Evolutionary conservation across 2,329 filamentous ascomycete genomes (phyloP).

Genomic region (Lasiodiplodia sp.): DNA sequence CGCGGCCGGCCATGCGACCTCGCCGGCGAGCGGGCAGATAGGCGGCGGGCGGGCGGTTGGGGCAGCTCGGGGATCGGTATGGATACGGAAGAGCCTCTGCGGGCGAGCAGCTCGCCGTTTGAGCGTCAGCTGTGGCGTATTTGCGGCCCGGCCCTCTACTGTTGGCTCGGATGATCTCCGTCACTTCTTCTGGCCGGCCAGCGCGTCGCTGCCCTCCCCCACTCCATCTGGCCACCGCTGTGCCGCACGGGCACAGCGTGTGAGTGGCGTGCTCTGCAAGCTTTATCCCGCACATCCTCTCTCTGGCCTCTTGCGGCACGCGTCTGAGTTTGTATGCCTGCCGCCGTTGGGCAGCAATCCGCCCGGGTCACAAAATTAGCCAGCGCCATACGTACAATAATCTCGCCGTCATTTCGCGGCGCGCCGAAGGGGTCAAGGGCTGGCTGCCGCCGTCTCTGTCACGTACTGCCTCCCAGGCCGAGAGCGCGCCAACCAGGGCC

Average conservation of each 20-base stretch:
- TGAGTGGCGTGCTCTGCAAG: slow-evolving; percentile 28
- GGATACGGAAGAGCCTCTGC: slow-evolving; percentile 23
- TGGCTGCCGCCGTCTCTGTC: slow-evolving; percentile 6
- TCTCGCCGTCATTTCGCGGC: slow-evolving; percentile 26
- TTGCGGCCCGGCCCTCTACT: slow-evolving; percentile 24
- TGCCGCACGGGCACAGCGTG: slow-evolving; percentile 22
- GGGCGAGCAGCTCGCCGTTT: slow-evolving; percentile 20
- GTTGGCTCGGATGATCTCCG: slow-evolving; percentile 25
- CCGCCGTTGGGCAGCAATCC: slow-evolving; percentile 25
- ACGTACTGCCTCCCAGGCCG: neutral
- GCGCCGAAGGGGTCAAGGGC: slow-evolving; percentile 5
- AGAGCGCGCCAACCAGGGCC: slow-evolving; percentile 10
- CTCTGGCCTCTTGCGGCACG: slow-evolving; percentile 28
- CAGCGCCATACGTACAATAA: slow-evolving; percentile 23
- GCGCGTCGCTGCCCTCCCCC: neutral
- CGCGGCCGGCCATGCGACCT: slow-evolving; percentile 20
- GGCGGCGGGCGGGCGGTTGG: neutral
- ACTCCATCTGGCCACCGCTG: slow-evolving; percentile 1
- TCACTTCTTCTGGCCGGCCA: slow-evolving; percentile 7
- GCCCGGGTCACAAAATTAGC: slow-evolving; percentile 25
- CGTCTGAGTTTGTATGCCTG: slow-evolving; percentile 28
- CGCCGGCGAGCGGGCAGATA: neutral
- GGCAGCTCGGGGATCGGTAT: slow-evolving; percentile 25
- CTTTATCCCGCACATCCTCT: slow-evolving; percentile 25
- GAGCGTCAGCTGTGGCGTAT: slow-evolving; percentile 16